Evolutionary conservation across 2,329 filamentous ascomycete species (phyloP).

Genomic region (Alternaria triticina): DNA sequence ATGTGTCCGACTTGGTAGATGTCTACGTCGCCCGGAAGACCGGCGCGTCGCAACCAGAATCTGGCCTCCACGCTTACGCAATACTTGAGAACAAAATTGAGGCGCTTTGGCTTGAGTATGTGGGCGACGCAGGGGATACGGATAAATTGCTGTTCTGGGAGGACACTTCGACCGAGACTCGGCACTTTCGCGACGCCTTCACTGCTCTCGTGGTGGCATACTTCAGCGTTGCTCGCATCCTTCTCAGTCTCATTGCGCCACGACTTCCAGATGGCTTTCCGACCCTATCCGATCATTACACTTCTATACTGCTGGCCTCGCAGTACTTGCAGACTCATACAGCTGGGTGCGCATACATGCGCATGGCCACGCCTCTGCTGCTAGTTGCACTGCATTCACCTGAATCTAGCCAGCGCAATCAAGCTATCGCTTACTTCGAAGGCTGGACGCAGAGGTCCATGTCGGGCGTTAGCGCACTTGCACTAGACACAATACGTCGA

Average conservation of each 20-base stretch:
- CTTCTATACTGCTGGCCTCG: conserved; percentile 29
- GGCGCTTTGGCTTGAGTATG: conserved; percentile 30
- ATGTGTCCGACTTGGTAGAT: conserved; percentile 27
- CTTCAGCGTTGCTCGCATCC: conserved; percentile 27
- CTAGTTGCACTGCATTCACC: conserved; percentile 36
- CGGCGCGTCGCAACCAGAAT: background rate
- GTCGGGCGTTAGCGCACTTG: conserved; percentile 37
- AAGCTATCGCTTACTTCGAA: conserved; percentile 26
- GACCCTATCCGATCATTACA: conserved; percentile 20
- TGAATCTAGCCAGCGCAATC: conserved; percentile 13
- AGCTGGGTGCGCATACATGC: conserved; percentile 40
- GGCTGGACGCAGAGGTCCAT: conserved; percentile 28
- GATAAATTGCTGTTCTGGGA: conserved; percentile 11
- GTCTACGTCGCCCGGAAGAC: conserved; percentile 14
- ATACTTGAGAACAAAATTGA: conserved; percentile 19
- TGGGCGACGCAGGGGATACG: conserved; percentile 2
- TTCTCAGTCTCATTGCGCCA: conserved; percentile 23
- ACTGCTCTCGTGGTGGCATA: conserved; percentile 35
- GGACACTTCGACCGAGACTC: background rate
- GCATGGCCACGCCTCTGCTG: conserved; percentile 38
- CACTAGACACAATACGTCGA: conserved; percentile 25
- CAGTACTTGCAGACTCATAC: conserved; percentile 22
- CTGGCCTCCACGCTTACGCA: background rate
- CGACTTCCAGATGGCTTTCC: conserved; percentile 6
- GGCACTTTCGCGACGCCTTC: conserved; percentile 27